Evolutionary conservation across 805 yeast genomes (phyloP).

Genomic region (Kodamaea lidongshanica): DNA sequence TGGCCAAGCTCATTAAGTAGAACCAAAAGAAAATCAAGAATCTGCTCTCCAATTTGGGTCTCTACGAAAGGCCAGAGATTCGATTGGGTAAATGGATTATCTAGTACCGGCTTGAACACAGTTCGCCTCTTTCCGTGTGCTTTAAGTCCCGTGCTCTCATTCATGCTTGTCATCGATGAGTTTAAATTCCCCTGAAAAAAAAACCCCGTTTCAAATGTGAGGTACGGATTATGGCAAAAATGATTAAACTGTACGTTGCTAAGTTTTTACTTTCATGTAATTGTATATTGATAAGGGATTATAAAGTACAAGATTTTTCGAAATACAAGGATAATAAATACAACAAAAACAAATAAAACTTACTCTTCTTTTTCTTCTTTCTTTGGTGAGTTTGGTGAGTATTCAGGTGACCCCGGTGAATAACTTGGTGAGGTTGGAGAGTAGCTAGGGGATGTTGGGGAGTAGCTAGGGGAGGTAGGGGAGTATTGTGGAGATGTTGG

Average conservation of each 20-base stretch:
- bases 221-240: too few species aligned
- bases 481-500: constrained; percentile 78
- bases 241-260: too few species aligned
- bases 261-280: not conserved
- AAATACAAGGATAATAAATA: constrained; percentile 5
- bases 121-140: constrained; percentile 48
- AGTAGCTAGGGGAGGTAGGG: constrained; percentile 66
- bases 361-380: constrained; percentile 16
- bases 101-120: constrained; percentile 58
- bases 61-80: constrained; percentile 37
- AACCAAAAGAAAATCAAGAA: constrained; percentile 31
- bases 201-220: too few species aligned
- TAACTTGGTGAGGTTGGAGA: constrained; percentile 56
- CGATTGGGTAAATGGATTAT: constrained; percentile 54
- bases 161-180: constrained; percentile 1
- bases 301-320: constrained; percentile 8
- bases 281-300: too few species aligned
- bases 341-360: constrained; percentile 6
- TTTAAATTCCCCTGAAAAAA: not conserved
- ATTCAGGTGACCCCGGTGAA: constrained; percentile 47
- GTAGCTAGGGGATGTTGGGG: constrained; percentile 61
- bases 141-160: constrained; percentile 30
- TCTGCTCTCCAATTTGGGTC: constrained; percentile 29
- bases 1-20: constrained; percentile 28
- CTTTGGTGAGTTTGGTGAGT: constrained; percentile 40